phyloP scores from a whole-genome alignment of 345 rosid genomes.

The Sisymbrium altissimum region DNA sequence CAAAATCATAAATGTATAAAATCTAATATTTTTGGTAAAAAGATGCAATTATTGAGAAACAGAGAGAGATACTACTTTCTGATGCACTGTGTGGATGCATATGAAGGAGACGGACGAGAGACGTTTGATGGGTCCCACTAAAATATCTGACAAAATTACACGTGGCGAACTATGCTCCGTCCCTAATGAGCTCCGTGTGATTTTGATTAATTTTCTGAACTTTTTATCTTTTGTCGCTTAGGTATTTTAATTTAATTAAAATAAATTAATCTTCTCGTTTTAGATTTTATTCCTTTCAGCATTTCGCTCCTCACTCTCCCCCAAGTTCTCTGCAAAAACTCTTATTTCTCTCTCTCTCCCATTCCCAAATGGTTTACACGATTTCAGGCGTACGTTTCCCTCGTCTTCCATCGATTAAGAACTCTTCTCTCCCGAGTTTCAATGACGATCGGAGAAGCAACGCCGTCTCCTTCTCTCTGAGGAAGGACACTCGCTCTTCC shows the following conservation, averaged over 20 bases:
- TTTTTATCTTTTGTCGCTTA: background rate
- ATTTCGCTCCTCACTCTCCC: conserved; percentile 12
- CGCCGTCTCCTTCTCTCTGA: conserved; percentile 44
- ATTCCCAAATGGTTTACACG: conserved; percentile 52
- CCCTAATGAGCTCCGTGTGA: conserved; percentile 24
- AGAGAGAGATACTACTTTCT: background rate
- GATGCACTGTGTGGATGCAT: background rate
- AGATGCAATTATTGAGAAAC: conserved; percentile 13
- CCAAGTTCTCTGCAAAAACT: background rate
- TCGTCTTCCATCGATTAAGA: conserved; percentile 38
- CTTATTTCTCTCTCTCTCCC: background rate
- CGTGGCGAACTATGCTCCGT: conserved; percentile 39
- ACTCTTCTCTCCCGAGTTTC: conserved; percentile 43
- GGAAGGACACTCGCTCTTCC: conserved; percentile 52
- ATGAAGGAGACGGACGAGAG: conserved; percentile 12
- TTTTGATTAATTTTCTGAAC: background rate
- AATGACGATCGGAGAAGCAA: conserved; percentile 48
- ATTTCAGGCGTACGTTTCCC: conserved; percentile 56
- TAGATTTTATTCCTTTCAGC: conserved; percentile 13
- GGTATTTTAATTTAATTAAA: background rate
- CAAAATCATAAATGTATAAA: background rate
- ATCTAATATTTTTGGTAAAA: background rate
- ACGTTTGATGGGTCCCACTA: conserved; percentile 32
- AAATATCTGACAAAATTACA: conserved; percentile 37
- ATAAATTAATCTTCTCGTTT: background rate